Percentiles rank a stretch among this genome's conserved stretches.
phyloP scores from a whole-genome alignment of 768 basidiomycete genomes.

The Pleurotus sapidus region DNA sequence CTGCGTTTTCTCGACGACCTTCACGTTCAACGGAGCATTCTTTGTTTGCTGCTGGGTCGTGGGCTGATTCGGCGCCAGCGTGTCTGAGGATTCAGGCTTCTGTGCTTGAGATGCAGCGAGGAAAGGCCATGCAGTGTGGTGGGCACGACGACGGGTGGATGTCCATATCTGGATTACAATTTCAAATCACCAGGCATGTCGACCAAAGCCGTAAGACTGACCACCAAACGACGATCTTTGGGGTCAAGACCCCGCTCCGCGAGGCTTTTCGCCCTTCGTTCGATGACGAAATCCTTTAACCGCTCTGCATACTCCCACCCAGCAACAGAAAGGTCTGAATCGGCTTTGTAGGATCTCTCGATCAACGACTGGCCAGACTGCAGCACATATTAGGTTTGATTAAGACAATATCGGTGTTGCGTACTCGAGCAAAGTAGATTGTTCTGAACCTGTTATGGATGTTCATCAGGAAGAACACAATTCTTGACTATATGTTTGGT shows the following conservation, averaged over 20 bases:
- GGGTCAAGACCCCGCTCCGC: conserved; percentile 69
- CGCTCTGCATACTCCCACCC: conserved; percentile 95
- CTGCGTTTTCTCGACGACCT: conserved; percentile 92
- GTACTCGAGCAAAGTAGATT: conserved; percentile 94
- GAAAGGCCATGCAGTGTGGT: conserved; percentile 98
- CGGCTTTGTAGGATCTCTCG: conserved; percentile 98
- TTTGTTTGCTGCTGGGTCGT: background rate
- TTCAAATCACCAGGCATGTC: background rate
- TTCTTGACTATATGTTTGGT: conserved; percentile 61
- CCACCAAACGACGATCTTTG: conserved; percentile 61
- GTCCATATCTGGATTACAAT: conserved; percentile 81
- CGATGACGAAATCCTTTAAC: conserved; percentile 86
- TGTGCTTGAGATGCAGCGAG: conserved; percentile 34
- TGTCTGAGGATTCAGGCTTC: conserved; percentile 1
- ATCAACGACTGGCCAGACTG: conserved; percentile 98
- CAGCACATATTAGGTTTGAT: background rate
- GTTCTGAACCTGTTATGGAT: conserved; percentile 92
- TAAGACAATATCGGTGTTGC: conserved; percentile 20
- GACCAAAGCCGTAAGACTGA: conserved; percentile 29
- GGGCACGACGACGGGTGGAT: conserved; percentile 86
- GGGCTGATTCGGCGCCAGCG: background rate
- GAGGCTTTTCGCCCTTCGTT: conserved; percentile 73
- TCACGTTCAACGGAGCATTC: conserved; percentile 44
- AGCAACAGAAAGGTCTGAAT: conserved; percentile 91
- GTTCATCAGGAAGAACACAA: conserved; percentile 99